These are phyloP conservation scores for Asclepias syriaca DNA, from an alignment of 257 asterid species.

Conservation along the genomic window DNA sequence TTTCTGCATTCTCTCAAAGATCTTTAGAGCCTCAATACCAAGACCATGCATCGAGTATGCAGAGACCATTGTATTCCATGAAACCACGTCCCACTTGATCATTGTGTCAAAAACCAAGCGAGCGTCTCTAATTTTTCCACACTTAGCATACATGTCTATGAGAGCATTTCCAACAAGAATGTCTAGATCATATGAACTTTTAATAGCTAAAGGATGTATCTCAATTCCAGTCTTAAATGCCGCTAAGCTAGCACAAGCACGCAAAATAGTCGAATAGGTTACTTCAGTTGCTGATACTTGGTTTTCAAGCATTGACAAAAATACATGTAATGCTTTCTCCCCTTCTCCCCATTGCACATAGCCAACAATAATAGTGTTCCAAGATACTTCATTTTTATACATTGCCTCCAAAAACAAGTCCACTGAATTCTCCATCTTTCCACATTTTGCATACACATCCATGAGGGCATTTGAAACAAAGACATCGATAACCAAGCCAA, in stretches of 20 bases:
- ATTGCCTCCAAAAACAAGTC: constrained; percentile 43
- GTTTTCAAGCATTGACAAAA: constrained; percentile 52
- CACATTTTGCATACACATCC: constrained; percentile 89
- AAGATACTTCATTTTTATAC: constrained; percentile 70
- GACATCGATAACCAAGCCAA: constrained; percentile 58
- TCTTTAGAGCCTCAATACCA: constrained; percentile 62
- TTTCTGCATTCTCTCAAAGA: constrained; percentile 55
- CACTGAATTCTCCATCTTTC: constrained; percentile 53
- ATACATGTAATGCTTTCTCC: constrained; percentile 60
- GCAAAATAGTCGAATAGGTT: constrained; percentile 73
- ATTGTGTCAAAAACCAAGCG: constrained; percentile 55
- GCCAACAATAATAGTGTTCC: constrained; percentile 88
- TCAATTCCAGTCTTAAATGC: constrained; percentile 78
- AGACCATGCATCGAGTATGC: constrained; percentile 93
- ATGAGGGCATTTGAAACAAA: constrained; percentile 79
- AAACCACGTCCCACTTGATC: constrained; percentile 47
- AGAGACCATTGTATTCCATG: constrained; percentile 88
- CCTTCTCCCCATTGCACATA: constrained; percentile 70
- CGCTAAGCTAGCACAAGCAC: constrained; percentile 82
- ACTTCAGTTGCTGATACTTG: constrained; percentile 63
- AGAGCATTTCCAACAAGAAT: constrained; percentile 80
- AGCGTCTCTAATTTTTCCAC: constrained; percentile 75
- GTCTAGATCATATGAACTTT: constrained; percentile 53
- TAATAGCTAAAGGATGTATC: constrained; percentile 55
- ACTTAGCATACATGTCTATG: constrained; percentile 86